Evolutionary conservation across 371 early-diverging fungal species (phyloP).

Genomic region (Mucor ambiguus): DNA sequence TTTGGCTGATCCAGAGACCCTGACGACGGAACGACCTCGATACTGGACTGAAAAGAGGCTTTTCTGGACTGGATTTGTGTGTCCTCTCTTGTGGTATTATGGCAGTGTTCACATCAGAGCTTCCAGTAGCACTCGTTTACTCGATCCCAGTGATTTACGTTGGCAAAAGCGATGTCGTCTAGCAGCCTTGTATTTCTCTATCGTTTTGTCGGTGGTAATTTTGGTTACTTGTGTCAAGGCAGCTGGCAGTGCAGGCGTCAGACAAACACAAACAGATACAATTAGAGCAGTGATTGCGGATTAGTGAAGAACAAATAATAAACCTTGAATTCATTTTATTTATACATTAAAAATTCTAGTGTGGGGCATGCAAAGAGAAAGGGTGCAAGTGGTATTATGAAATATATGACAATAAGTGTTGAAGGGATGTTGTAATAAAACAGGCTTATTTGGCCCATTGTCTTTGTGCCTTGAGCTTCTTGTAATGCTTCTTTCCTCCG

Average conservation of each 20-base stretch:
- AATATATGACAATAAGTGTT: not conserved
- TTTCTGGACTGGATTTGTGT: slow-evolving; percentile 24
- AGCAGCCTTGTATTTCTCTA: slow-evolving; percentile 19
- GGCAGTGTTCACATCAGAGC: slow-evolving; percentile 12
- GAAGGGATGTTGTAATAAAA: not conserved
- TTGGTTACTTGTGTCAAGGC: slow-evolving; percentile 13
- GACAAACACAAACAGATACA: slow-evolving; percentile 20
- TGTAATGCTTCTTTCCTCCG: slow-evolving; percentile 67
- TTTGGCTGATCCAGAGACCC: not conserved
- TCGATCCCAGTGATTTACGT: not conserved
- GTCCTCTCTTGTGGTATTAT: slow-evolving; percentile 22
- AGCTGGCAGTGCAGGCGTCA: slow-evolving; percentile 9
- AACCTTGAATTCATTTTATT: not conserved
- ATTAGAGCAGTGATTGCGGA: slow-evolving; percentile 22
- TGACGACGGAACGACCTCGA: not conserved
- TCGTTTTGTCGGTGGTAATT: slow-evolving; percentile 4
- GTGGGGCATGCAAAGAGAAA: not conserved
- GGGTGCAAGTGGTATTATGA: not conserved
- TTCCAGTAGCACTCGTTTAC: not conserved
- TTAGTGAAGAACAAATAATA: not conserved
- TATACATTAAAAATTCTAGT: too few species aligned
- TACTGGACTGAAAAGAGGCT: slow-evolving; percentile 17
- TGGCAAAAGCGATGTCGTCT: slow-evolving; percentile 27
- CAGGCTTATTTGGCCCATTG: slow-evolving; percentile 16
- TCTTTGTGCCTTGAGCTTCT: slow-evolving; percentile 49